These are phyloP conservation scores for Trametes polyzona DNA, from an alignment of 1,284 basidiomycete genomes.

Conservation along the genomic window DNA sequence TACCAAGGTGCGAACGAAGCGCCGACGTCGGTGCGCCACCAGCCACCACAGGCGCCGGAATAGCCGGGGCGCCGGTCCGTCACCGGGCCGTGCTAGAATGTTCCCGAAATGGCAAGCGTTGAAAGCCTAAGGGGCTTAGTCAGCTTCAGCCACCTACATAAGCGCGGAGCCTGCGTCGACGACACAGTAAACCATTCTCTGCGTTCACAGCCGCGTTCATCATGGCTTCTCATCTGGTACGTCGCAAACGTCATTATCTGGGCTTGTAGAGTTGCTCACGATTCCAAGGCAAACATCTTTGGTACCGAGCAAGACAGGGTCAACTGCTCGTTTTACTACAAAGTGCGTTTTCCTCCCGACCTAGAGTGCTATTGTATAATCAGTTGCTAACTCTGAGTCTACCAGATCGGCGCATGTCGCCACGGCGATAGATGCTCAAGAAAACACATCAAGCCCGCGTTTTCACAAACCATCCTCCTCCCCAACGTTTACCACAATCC, in stretches of 20 bases:
- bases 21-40: too few species aligned
- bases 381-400: slow-evolving; percentile 9
- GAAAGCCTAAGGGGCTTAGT: slow-evolving; percentile 14
- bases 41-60: too few species aligned
- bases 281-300: slow-evolving; percentile 76
- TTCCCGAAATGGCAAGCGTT: slow-evolving; percentile 16
- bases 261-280: background rate
- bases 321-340: slow-evolving; percentile 96
- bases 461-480: slow-evolving; percentile 95
- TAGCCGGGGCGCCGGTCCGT: background rate
- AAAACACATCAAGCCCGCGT: slow-evolving; percentile 97
- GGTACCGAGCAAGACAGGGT: slow-evolving; percentile 92
- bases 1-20: too few species aligned
- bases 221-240: slow-evolving; percentile 70
- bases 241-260: slow-evolving; percentile 23
- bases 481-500: slow-evolving; percentile 99
- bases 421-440: slow-evolving; percentile 96
- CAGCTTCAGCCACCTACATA: slow-evolving; percentile 29
- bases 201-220: slow-evolving; percentile 14
- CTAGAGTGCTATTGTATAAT: slow-evolving; percentile 3
- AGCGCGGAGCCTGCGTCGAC: background rate
- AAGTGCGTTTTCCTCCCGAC: slow-evolving; percentile 67
- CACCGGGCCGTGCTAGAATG: slow-evolving; percentile 3
- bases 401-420: slow-evolving; percentile 90
- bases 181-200: background rate